phyloP scores from a whole-genome alignment of 768 basidiomycete species.

The Hygrophoropsis aurantiaca region DNA sequence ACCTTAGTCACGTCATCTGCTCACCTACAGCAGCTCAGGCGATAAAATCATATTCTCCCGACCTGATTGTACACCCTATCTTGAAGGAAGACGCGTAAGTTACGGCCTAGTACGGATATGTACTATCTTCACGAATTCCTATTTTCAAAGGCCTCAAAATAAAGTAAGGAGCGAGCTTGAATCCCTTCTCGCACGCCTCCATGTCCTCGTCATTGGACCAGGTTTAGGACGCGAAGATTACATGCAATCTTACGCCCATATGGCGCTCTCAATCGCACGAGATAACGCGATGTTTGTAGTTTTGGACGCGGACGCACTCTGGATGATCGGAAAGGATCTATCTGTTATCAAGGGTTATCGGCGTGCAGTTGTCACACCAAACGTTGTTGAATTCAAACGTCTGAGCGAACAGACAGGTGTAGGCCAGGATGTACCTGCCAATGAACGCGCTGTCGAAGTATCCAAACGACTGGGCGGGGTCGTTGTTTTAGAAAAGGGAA shows the following conservation, averaged over 20 bases:
- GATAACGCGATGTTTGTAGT: conserved; percentile 82
- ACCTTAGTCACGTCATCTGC: conserved; percentile 97
- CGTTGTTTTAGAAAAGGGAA: conserved; percentile 88
- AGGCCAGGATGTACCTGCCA: conserved; percentile 47
- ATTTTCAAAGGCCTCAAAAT: conserved; percentile 41
- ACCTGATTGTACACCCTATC: conserved; percentile 96
- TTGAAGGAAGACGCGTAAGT: conserved; percentile 67
- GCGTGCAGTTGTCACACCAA: conserved; percentile 89
- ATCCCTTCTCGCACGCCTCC: conserved; percentile 79
- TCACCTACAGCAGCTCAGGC: conserved; percentile 87
- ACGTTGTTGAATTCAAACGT: conserved; percentile 89
- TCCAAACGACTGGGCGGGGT: conserved; percentile 81
- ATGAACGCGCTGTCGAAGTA: conserved; percentile 65
- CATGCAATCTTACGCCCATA: conserved; percentile 82
- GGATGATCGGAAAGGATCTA: conserved; percentile 75
- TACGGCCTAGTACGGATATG: neutral
- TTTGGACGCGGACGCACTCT: conserved; percentile 92
- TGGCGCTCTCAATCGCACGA: conserved; percentile 76
- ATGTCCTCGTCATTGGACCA: conserved; percentile 91
- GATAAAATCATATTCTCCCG: conserved; percentile 97
- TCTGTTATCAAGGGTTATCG: conserved; percentile 80
- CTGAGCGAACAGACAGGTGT: conserved; percentile 75
- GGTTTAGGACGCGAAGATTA: conserved; percentile 89
- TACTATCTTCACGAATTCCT: neutral
- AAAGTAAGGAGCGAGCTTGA: conserved; percentile 53